Conservation (phyloP, 2,329 filamentous ascomycete species). For the Penicillium sp. region DNA sequence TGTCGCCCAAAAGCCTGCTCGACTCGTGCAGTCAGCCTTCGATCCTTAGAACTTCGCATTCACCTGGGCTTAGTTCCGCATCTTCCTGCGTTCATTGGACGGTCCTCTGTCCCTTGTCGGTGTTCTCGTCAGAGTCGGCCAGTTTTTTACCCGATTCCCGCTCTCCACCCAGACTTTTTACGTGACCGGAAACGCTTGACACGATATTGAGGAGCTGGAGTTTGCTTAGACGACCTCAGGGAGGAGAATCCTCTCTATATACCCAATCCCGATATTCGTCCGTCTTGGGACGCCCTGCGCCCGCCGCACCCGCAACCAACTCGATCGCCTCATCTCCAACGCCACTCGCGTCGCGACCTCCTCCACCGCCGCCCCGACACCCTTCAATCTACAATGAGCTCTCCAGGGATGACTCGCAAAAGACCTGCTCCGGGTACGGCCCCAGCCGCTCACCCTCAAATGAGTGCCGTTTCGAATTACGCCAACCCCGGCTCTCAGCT, state of each 20-base stretch:
- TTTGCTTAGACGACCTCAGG: slow-evolving; percentile 13
- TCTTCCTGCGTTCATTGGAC: not conserved
- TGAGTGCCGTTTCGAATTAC: slow-evolving; percentile 56
- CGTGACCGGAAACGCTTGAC: slow-evolving; percentile 14
- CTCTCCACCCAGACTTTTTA: slow-evolving; percentile 13
- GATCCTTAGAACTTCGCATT: slow-evolving; percentile 4
- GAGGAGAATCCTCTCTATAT: slow-evolving; percentile 10
- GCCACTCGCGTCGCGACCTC: not conserved
- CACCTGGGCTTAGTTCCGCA: not conserved
- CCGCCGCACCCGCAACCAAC: not conserved
- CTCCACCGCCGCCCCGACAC: not conserved
- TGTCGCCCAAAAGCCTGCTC: slow-evolving; percentile 5
- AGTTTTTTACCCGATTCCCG: slow-evolving; percentile 16
- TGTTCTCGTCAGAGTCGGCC: slow-evolving; percentile 5
- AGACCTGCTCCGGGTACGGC: slow-evolving; percentile 73
- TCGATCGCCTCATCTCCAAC: not conserved
- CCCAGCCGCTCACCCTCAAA: slow-evolving; percentile 62
- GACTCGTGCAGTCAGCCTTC: not conserved
- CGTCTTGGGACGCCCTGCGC: not conserved
- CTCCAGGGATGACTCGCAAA: slow-evolving; percentile 62
- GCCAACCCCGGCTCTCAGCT: slow-evolving; percentile 49
- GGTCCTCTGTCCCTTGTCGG: not conserved
- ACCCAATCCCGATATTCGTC: not conserved
- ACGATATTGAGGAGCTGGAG: slow-evolving; percentile 22
- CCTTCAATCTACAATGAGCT: slow-evolving; percentile 38